Conservation (phyloP, 768 basidiomycete genomes). For the Russula sp. region DNA sequence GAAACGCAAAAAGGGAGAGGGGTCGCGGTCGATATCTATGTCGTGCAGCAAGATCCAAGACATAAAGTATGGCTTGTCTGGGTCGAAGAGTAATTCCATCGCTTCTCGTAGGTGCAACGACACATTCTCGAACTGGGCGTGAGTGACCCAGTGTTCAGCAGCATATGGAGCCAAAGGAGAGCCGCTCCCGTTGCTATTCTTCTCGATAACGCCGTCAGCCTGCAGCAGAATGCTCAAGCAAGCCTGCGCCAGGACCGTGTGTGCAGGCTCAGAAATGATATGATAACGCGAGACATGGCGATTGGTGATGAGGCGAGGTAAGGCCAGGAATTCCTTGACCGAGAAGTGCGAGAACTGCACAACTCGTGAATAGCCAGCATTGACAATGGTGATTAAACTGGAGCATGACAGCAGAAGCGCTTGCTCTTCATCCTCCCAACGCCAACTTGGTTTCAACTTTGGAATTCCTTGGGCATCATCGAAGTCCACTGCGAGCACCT, state of each 20-base stretch:
- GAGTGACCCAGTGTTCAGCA: background rate
- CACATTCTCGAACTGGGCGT: background rate
- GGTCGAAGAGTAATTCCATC: background rate
- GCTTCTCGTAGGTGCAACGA: background rate
- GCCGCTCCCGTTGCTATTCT: no score
- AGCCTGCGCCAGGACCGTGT: background rate
- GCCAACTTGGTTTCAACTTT: background rate
- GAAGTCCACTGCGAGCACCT: background rate
- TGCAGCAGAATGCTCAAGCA: background rate
- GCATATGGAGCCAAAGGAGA: background rate
- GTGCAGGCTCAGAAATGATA: background rate
- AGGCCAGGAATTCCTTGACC: no score
- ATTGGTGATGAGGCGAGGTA: no score
- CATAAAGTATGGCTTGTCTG: background rate
- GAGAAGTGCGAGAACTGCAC: background rate
- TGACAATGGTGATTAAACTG: background rate
- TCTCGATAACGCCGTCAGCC: background rate
- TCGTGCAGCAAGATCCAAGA: background rate
- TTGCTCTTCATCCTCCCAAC: background rate
- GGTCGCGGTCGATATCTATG: background rate
- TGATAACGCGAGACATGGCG: no score
- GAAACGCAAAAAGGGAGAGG: background rate
- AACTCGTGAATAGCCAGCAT: background rate
- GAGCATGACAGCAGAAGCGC: background rate
- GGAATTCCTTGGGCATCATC: background rate